phyloP scores from a whole-genome alignment of 192 early-diverging fungal species.

The Thamnidium elegans region DNA sequence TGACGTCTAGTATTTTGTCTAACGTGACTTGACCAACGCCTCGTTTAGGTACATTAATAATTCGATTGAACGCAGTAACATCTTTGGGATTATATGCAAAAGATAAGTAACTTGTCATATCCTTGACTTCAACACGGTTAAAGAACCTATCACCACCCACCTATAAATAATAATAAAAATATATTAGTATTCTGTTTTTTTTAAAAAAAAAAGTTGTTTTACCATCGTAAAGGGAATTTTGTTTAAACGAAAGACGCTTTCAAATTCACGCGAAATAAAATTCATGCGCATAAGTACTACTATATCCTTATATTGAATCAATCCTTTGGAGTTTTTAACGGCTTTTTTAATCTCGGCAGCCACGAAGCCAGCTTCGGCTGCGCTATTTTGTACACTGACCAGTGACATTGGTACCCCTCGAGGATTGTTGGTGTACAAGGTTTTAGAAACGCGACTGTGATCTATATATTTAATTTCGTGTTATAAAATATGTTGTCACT shows the following conservation, averaged over 20 bases:
- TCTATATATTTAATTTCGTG: conserved; percentile 7
- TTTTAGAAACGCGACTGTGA: conserved; percentile 2
- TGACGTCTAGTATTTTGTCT: neutral
- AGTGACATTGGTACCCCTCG: conserved; percentile 8
- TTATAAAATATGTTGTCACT: neutral
- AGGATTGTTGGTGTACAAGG: conserved; percentile 15
- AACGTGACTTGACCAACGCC: conserved; percentile 24
- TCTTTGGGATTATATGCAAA: conserved; percentile 17
- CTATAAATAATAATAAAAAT: conserved; percentile 12
- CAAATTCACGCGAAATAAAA: conserved; percentile 5
- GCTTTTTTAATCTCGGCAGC: conserved; percentile 15
- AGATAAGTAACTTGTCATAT: conserved; percentile 17
- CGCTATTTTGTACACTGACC: neutral
- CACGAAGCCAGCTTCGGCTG: conserved; percentile 11
- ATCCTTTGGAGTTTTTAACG: conserved; percentile 10
- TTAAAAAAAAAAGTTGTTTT: neutral
- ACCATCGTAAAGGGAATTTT: conserved; percentile 24
- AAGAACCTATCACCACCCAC: conserved; percentile 20
- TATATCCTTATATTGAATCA: conserved; percentile 21
- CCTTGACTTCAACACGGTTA: conserved; percentile 29
- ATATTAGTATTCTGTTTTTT: neutral
- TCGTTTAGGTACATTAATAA: conserved; percentile 31
- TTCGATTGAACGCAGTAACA: conserved; percentile 14
- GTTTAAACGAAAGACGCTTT: conserved; percentile 2
- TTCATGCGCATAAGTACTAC: conserved; percentile 22